These are phyloP conservation scores for Diaporthe sp. DNA, from an alignment of 2,329 filamentous ascomycete species.

Conservation along the genomic window DNA sequence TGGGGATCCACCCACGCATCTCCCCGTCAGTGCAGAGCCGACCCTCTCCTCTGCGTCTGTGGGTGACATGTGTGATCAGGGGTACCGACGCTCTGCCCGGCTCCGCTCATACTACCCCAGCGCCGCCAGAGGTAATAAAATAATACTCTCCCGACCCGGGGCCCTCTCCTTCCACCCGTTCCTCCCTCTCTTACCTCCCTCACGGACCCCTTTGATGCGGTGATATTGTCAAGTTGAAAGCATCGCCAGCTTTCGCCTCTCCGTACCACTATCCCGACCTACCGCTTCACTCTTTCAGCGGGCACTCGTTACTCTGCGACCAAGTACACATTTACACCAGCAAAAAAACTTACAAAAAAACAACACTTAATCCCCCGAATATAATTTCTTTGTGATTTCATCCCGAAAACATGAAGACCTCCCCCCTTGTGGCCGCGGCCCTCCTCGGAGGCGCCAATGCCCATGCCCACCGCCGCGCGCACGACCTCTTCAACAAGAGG, in stretches of 20 bases:
- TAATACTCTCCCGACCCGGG: conserved; percentile 50
- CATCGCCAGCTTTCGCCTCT: conserved; percentile 62
- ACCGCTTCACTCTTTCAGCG: conserved; percentile 93
- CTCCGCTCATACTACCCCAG: conserved; percentile 23
- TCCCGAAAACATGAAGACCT: conserved; percentile 78
- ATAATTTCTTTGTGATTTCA: conserved; percentile 43
- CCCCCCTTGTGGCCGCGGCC: conserved; percentile 73
- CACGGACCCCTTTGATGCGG: conserved; percentile 60
- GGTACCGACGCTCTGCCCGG: conserved; percentile 33
- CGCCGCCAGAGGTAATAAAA: conserved; percentile 53
- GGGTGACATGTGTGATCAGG: conserved; percentile 28
- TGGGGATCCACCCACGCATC: conserved; percentile 29
- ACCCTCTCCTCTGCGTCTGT: conserved; percentile 12
- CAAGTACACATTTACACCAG: conserved; percentile 45
- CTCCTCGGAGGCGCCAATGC: conserved; percentile 69
- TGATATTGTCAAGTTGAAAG: conserved; percentile 65
- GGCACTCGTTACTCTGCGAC: conserved; percentile 72
- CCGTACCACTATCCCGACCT: conserved; percentile 57
- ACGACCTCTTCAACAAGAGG: conserved; percentile 70
- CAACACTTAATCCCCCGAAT: conserved; percentile 32
- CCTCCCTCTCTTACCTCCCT: conserved; percentile 52
- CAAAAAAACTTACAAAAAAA: conserved; percentile 48
- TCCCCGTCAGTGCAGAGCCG: conserved; percentile 28
- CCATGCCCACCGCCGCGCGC: conserved; percentile 72
- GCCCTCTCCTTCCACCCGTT: conserved; percentile 49